These are phyloP conservation scores for Candida manassasensis DNA, from an alignment of 805 yeast genomes.

Conservation along the genomic window DNA sequence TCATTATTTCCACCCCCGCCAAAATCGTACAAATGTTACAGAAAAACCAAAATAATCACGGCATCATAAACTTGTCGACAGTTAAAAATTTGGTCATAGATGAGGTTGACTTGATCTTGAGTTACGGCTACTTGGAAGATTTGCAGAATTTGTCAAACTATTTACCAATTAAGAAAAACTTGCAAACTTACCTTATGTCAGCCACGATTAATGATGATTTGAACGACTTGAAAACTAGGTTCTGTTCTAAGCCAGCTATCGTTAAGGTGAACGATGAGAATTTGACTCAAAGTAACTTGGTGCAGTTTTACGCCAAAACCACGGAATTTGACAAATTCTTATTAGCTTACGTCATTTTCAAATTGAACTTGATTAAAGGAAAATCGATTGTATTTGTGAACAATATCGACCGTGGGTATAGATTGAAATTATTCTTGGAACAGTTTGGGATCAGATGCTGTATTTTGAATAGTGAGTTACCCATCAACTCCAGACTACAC, in stretches of 20 bases:
- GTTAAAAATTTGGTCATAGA: slow-evolving; percentile 79
- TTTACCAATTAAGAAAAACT: slow-evolving; percentile 66
- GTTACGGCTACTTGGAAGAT: slow-evolving; percentile 90
- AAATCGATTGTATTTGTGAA: slow-evolving; percentile 89
- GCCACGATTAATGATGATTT: slow-evolving; percentile 91
- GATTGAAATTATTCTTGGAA: slow-evolving; percentile 83
- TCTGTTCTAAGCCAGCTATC: slow-evolving; percentile 80
- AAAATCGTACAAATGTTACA: slow-evolving; percentile 57
- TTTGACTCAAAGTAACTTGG: slow-evolving; percentile 47
- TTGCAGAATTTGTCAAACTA: slow-evolving; percentile 57
- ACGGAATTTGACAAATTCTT: slow-evolving; percentile 89
- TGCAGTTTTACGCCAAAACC: slow-evolving; percentile 83
- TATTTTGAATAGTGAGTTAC: slow-evolving; percentile 87
- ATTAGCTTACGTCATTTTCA: slow-evolving; percentile 86
- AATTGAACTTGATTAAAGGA: slow-evolving; percentile 82
- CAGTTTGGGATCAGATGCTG: slow-evolving; percentile 91
- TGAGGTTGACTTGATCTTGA: slow-evolving; percentile 87
- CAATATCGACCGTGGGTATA: slow-evolving; percentile 91
- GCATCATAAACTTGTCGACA: slow-evolving; percentile 45
- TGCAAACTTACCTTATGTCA: slow-evolving; percentile 92
- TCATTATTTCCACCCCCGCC: slow-evolving; percentile 84
- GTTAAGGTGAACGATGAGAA: slow-evolving; percentile 73
- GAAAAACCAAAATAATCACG: slow-evolving; percentile 34
- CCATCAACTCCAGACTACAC: slow-evolving; percentile 87
- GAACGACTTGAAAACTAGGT: slow-evolving; percentile 65